phyloP scores from a whole-genome alignment of 441 rosid genomes.

The Gossypium aridum region DNA sequence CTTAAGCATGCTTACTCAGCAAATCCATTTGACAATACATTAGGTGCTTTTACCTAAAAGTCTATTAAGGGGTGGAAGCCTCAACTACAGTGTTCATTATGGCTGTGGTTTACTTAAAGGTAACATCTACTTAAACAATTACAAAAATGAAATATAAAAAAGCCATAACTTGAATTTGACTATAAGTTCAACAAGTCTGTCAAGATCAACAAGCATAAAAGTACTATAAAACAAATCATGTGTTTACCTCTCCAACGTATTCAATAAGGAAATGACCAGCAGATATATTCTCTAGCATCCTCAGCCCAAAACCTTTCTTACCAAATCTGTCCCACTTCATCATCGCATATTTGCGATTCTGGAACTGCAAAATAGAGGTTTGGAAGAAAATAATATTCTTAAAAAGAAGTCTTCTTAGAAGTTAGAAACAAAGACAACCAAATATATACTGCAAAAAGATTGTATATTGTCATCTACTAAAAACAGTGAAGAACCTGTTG shows the following conservation, averaged over 20 bases:
- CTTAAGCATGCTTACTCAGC: neutral
- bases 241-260: constrained; percentile 94
- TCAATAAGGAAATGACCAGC: constrained; percentile 87
- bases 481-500: constrained; percentile 58
- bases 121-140: neutral
- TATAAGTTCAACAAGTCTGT: neutral
- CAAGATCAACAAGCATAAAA: neutral
- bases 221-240: neutral
- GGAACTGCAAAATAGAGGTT: constrained; percentile 64
- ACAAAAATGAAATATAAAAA: neutral
- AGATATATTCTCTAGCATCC: constrained; percentile 58
- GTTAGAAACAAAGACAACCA: constrained; percentile 4
- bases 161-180: neutral
- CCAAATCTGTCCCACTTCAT: constrained; percentile 80
- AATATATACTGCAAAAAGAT: neutral
- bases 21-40: constrained; percentile 4
- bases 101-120: neutral
- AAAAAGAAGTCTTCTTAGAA: neutral
- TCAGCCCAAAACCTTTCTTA: constrained; percentile 95
- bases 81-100: neutral
- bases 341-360: constrained; percentile 66
- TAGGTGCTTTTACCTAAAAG: neutral
- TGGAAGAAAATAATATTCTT: constrained; percentile 17
- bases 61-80: neutral
- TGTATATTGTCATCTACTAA: neutral